Evolutionary conservation across 139 green algal species (phyloP).

Genomic region (Chlorella sorokiniana): DNA sequence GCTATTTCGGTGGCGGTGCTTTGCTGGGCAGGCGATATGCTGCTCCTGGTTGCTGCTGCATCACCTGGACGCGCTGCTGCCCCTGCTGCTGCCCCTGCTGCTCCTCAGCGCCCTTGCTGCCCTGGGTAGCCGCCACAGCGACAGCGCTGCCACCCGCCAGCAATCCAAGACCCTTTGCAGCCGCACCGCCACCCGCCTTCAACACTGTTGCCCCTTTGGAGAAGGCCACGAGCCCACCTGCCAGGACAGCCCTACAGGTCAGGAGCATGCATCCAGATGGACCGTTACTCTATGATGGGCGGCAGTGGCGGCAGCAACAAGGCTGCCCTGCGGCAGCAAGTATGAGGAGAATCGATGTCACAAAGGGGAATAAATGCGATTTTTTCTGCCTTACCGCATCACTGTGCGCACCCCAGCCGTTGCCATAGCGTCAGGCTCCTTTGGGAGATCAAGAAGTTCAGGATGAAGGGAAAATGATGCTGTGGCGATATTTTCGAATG

Average conservation of each 20-base stretch:
- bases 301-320: too few relatives aligned
- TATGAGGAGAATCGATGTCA: too few relatives aligned
- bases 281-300: not conserved
- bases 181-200: constrained; percentile 40
- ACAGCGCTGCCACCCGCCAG: constrained; percentile 3
- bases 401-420: too few relatives aligned
- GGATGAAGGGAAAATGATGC: too few relatives aligned
- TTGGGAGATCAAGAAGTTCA: too few relatives aligned
- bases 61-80: not conserved
- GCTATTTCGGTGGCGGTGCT: not conserved
- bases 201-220: constrained; percentile 35
- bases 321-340: too few relatives aligned
- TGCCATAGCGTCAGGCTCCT: too few relatives aligned
- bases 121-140: not conserved
- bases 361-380: too few relatives aligned
- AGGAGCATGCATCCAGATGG: not conserved
- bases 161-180: constrained; percentile 1
- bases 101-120: not conserved
- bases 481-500: too few relatives aligned
- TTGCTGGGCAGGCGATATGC: constrained; percentile 11
- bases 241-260: constrained; percentile 31
- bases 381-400: too few relatives aligned
- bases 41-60: not conserved
- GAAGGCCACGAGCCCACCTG: constrained; percentile 27
- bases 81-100: not conserved